phyloP scores from a whole-genome alignment of 768 basidiomycete species.

The Russula olivacea region DNA sequence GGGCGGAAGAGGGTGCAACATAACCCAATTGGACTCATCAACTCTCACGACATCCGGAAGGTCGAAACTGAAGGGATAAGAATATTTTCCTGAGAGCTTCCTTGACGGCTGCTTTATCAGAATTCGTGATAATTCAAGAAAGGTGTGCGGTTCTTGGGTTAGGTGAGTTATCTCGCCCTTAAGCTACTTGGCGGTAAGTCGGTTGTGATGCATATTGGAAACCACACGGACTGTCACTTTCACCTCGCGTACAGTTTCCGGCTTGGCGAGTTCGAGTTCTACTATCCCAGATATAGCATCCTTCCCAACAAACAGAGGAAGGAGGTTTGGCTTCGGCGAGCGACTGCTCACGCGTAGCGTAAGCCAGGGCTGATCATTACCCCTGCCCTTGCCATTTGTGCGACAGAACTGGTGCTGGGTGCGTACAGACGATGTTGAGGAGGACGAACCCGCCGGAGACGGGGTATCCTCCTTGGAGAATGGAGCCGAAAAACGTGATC shows the following conservation, averaged over 20 bases:
- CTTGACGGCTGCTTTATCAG: conserved; percentile 39
- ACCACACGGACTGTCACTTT: conserved; percentile 39
- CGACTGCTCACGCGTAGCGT: conserved; percentile 43
- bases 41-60: conserved; percentile 42
- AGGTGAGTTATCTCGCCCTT: conserved; percentile 14
- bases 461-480: not conserved
- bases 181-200: not conserved
- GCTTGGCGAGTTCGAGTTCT: conserved; percentile 45
- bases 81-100: conserved; percentile 41
- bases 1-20: conserved; percentile 43
- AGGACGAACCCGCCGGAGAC: not conserved
- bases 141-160: conserved; percentile 46
- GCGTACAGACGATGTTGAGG: not conserved
- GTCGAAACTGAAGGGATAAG: conserved; percentile 45
- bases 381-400: conserved; percentile 34
- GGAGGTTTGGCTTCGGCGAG: conserved; percentile 33
- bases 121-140: conserved; percentile 39
- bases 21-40: conserved; percentile 31
- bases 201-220: not conserved
- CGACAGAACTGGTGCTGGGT: conserved; percentile 39
- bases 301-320: conserved; percentile 44
- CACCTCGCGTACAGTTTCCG: conserved; percentile 45
- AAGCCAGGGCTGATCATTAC: conserved; percentile 44
- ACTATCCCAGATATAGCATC: conserved; percentile 48
- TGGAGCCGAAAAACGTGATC: not conserved